phyloP scores from a whole-genome alignment of 768 basidiomycete species.

The Russula lepida region DNA sequence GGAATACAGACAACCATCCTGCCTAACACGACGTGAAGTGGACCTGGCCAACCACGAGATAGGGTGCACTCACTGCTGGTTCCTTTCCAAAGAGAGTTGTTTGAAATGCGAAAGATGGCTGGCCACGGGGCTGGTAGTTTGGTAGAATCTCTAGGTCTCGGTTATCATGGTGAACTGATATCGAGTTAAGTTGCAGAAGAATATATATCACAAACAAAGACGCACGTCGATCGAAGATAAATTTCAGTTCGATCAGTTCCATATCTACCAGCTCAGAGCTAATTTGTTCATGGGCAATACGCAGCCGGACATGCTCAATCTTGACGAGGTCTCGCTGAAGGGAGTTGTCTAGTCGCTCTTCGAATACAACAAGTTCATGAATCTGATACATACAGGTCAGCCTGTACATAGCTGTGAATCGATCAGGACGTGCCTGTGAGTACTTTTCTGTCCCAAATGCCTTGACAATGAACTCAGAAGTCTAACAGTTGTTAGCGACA shows the following conservation, averaged over 20 bases:
- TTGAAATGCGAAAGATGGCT: slow-evolving; percentile 51
- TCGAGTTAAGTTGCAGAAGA: neutral
- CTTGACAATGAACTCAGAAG: slow-evolving; percentile 70
- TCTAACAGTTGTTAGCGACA: slow-evolving; percentile 34
- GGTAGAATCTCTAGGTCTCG: slow-evolving; percentile 75
- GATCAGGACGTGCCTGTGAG: slow-evolving; percentile 46
- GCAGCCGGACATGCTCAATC: slow-evolving; percentile 80
- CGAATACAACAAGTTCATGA: slow-evolving; percentile 75
- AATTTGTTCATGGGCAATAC: slow-evolving; percentile 63
- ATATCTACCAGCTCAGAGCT: slow-evolving; percentile 66
- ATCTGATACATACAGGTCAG: slow-evolving; percentile 41
- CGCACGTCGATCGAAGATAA: slow-evolving; percentile 69
- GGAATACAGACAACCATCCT: slow-evolving; percentile 61
- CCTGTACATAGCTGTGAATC: neutral
- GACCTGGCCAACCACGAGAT: neutral
- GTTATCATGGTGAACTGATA: slow-evolving; percentile 73
- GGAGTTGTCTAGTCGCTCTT: slow-evolving; percentile 75
- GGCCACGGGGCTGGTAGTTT: slow-evolving; percentile 60
- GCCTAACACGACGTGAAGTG: neutral
- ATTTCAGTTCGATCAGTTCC: slow-evolving; percentile 78
- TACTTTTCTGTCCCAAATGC: slow-evolving; percentile 78
- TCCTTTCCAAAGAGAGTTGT: slow-evolving; percentile 55
- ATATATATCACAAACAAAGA: slow-evolving; percentile 9
- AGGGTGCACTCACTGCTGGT: slow-evolving; percentile 45
- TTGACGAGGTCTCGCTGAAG: slow-evolving; percentile 76